Evolutionary conservation across 2,329 filamentous ascomycete species (phyloP).

Genomic region (Penicillium sp.): DNA sequence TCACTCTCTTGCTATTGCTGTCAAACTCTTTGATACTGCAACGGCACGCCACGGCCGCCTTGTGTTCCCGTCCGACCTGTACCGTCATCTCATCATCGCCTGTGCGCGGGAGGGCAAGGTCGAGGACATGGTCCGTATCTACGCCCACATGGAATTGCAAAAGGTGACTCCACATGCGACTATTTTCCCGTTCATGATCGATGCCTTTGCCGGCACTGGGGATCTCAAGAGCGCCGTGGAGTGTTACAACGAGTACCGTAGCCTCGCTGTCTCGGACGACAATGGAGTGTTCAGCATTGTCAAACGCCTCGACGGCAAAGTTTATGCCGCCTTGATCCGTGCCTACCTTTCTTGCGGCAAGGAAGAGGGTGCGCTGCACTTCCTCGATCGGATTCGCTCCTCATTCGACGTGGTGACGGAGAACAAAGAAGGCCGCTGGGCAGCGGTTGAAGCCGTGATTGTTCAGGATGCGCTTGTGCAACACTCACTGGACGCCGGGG

Average conservation of each 20-base stretch:
- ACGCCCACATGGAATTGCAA: conserved; percentile 83
- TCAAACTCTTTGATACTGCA: conserved; percentile 81
- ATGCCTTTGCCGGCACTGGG: conserved; percentile 78
- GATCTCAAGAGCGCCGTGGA: conserved; percentile 87
- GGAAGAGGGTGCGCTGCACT: conserved; percentile 75
- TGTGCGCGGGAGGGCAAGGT: conserved; percentile 79
- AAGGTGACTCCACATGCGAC: conserved; percentile 71
- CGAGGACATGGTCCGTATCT: conserved; percentile 85
- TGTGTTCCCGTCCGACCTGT: conserved; percentile 75
- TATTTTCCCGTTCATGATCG: conserved; percentile 90
- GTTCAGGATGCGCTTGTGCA: conserved; percentile 74
- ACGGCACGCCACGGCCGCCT: conserved; percentile 58
- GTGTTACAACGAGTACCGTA: conserved; percentile 92
- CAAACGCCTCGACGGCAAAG: conserved; percentile 72
- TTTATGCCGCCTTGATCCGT: conserved; percentile 89
- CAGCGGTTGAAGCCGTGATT: conserved; percentile 67
- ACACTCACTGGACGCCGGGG: conserved; percentile 67
- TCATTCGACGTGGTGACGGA: conserved; percentile 49
- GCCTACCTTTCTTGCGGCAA: conserved; percentile 82
- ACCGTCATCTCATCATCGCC: conserved; percentile 78
- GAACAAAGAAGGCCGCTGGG: conserved; percentile 56
- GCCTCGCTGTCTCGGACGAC: conserved; percentile 80
- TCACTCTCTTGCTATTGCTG: conserved; percentile 76
- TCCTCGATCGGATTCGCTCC: conserved; percentile 74
- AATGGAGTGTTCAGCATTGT: conserved; percentile 66